Evolutionary conservation across 1,284 basidiomycete species (phyloP).

Genomic region (Athelia sp.): DNA sequence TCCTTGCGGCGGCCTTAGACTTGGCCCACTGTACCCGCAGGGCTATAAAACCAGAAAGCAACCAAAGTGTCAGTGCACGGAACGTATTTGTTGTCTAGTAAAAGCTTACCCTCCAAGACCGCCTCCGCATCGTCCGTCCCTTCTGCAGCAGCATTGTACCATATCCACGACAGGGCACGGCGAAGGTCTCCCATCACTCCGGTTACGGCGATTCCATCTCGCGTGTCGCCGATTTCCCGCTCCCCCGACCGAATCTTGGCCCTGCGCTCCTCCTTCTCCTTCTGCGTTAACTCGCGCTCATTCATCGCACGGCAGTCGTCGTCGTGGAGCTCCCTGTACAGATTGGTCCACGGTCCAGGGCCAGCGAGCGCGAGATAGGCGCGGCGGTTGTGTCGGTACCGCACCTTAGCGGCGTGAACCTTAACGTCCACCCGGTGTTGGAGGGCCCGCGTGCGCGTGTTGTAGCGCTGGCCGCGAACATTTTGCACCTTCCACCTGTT

Average conservation of each 20-base stretch:
- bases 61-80: background rate
- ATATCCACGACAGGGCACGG: background rate
- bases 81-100: background rate
- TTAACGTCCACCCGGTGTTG: background rate
- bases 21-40: background rate
- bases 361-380: background rate
- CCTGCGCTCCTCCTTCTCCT: background rate
- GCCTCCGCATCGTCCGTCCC: background rate
- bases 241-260: background rate
- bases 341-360: background rate
- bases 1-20: background rate
- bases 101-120: background rate
- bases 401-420: background rate
- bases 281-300: background rate
- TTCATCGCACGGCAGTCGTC: background rate
- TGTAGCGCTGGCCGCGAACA: background rate
- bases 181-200: background rate
- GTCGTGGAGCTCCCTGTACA: background rate
- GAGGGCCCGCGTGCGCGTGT: background rate
- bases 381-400: background rate
- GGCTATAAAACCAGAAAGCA: too few relatives aligned
- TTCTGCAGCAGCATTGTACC: background rate
- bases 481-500: constrained; percentile 3
- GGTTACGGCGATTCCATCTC: background rate
- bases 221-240: background rate